A percentile compares a stretch with the other conserved stretches of the same genome.
Evolutionary conservation across 176 grass and related monocot genomes (phyloP).

Genomic region (Oryza rufipogon): DNA sequence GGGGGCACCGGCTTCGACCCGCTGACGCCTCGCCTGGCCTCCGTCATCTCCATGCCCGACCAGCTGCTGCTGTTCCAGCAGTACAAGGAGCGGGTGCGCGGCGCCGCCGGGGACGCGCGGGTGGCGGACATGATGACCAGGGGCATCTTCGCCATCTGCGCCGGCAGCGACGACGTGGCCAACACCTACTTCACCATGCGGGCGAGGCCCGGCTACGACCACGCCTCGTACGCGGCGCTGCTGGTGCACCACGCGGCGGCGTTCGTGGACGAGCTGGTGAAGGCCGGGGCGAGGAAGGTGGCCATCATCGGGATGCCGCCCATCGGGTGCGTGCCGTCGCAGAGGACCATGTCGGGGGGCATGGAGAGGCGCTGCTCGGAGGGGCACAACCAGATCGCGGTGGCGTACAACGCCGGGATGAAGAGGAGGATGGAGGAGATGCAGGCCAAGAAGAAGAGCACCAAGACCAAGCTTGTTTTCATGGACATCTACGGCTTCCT

Average conservation of each 20-base stretch:
- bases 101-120: constrained; percentile 38
- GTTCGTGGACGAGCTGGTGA: constrained; percentile 64
- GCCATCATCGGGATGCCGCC: constrained; percentile 71
- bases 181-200: constrained; percentile 75
- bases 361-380: constrained; percentile 35
- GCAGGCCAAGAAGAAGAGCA: no score
- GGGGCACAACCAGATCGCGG: constrained; percentile 65
- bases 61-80: constrained; percentile 66
- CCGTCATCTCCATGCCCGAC: constrained; percentile 56
- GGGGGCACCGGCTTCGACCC: constrained; percentile 79
- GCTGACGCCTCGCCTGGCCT: constrained; percentile 49
- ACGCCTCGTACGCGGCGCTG: constrained; percentile 54
- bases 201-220: constrained; percentile 46
- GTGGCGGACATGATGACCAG: constrained; percentile 26
- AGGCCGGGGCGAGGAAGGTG: constrained; percentile 55
- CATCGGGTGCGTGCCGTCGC: constrained; percentile 85
- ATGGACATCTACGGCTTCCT: constrained; percentile 72
- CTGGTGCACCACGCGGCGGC: constrained; percentile 40
- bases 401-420: constrained; percentile 54
- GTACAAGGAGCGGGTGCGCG: constrained; percentile 56
- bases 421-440: constrained; percentile 31
- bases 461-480: constrained; percentile 32
- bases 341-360: constrained; percentile 67
- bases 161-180: constrained; percentile 79
- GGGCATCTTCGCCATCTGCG: constrained; percentile 59